Evolutionary conservation across 2,329 filamentous ascomycete genomes (phyloP).

Genomic region (Pseudopithomyces chartarum): DNA sequence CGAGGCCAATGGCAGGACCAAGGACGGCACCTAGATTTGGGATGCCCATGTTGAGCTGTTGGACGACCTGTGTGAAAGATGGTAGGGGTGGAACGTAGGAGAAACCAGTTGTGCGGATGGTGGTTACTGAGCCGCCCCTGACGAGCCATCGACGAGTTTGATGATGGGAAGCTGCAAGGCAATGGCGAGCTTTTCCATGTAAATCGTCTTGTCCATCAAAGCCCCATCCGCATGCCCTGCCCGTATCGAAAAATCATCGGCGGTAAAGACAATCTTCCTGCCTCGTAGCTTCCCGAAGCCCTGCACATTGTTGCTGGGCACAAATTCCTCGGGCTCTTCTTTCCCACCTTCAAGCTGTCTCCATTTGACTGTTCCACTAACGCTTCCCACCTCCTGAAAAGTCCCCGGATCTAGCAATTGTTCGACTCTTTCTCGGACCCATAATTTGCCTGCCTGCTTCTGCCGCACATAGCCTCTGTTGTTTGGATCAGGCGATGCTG

Average conservation of each 20-base stretch:
- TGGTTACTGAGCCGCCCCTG: constrained; percentile 67
- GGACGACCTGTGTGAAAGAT: constrained; percentile 58
- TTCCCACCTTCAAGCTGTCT: constrained; percentile 50
- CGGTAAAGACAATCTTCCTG: constrained; percentile 63
- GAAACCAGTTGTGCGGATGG: constrained; percentile 60
- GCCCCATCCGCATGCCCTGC: constrained; percentile 69
- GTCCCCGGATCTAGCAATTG: constrained; percentile 61
- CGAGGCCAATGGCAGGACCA: constrained; percentile 67
- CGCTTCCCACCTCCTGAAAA: constrained; percentile 65
- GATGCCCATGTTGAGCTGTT: constrained; percentile 66
- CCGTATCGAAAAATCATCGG: constrained; percentile 67
- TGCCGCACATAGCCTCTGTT: constrained; percentile 66
- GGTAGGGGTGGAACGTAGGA: constrained; percentile 65
- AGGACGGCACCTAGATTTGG: constrained; percentile 68
- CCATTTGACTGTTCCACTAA: constrained; percentile 65
- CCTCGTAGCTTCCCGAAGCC: constrained; percentile 60
- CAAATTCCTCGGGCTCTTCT: constrained; percentile 58
- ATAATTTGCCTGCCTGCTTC: constrained; percentile 67
- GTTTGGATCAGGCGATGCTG: constrained; percentile 58
- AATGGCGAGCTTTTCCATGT: constrained; percentile 66
- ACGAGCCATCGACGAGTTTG: constrained; percentile 68
- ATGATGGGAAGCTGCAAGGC: constrained; percentile 63
- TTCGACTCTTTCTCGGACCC: constrained; percentile 66
- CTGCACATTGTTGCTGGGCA: constrained; percentile 68
- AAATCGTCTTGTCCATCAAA: constrained; percentile 63